A percentile compares a stretch with the other conserved stretches of the same genome.
These are phyloP conservation scores for Coccomyxa sp. DNA, from an alignment of 139 green algal genomes.

Conservation along the genomic window DNA sequence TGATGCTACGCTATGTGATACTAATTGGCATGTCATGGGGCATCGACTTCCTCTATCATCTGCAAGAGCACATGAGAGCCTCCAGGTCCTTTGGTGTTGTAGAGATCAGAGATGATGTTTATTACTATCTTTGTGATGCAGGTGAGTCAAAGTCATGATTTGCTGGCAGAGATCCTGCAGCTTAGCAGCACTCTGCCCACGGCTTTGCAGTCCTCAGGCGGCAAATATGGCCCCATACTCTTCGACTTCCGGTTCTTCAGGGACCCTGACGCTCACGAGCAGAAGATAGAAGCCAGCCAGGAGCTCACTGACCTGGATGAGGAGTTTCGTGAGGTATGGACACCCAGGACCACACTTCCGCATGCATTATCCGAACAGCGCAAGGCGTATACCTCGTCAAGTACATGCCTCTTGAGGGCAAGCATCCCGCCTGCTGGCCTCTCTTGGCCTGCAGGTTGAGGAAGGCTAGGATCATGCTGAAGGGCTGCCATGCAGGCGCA, in stretches of 20 bases:
- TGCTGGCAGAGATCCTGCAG: slow-evolving; percentile 5
- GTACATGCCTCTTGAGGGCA: too few species aligned
- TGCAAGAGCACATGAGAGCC: too few species aligned
- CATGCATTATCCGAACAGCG: background rate
- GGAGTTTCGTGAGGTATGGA: slow-evolving; percentile 3
- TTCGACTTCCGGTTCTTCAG: slow-evolving; percentile 14
- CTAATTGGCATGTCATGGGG: background rate
- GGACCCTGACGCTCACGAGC: background rate
- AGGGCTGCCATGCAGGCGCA: slow-evolving; percentile 1
- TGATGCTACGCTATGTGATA: background rate
- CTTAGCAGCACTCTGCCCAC: slow-evolving; percentile 6
- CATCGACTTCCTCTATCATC: too few species aligned
- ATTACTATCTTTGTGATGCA: background rate
- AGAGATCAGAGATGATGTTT: too few species aligned
- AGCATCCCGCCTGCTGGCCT: too few species aligned
- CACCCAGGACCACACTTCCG: background rate
- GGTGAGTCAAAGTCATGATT: slow-evolving; percentile 3
- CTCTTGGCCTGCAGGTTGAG: too few species aligned
- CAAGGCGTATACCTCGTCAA: background rate
- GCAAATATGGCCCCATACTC: background rate
- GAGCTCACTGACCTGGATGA: slow-evolving; percentile 9
- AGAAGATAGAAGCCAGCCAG: slow-evolving; percentile 1
- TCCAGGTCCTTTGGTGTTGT: too few species aligned
- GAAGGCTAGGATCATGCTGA: too few species aligned
- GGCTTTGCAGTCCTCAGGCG: background rate